phyloP scores from a whole-genome alignment of 2,329 filamentous ascomycete species.

The Hypoxylon sp. region DNA sequence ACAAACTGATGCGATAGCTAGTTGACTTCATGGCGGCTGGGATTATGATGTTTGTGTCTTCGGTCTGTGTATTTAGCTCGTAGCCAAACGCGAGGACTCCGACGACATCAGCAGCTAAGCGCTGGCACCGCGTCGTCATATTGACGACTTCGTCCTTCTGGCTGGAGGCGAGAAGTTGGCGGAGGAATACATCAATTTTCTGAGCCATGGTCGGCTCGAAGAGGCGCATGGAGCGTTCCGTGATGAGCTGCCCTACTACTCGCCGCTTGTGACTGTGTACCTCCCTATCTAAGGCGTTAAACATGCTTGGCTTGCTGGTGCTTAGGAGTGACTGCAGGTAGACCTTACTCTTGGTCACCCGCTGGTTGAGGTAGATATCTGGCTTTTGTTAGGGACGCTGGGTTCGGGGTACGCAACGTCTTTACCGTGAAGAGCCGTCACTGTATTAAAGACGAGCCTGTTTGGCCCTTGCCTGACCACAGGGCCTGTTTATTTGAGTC shows the following conservation, averaged over 20 bases:
- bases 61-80: conserved; percentile 31
- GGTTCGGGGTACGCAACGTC: neutral
- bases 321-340: conserved; percentile 8
- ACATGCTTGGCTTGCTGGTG: neutral
- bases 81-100: conserved; percentile 39
- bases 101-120: conserved; percentile 32
- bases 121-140: conserved; percentile 28
- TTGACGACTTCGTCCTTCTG: conserved; percentile 18
- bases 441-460: conserved; percentile 36
- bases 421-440: conserved; percentile 31
- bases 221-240: conserved; percentile 38
- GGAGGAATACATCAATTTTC: conserved; percentile 32
- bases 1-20: conserved; percentile 22
- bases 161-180: conserved; percentile 19
- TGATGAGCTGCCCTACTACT: conserved; percentile 33
- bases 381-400: conserved; percentile 3
- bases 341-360: conserved; percentile 20
- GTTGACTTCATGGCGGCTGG: conserved; percentile 25
- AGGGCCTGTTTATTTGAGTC: conserved; percentile 15
- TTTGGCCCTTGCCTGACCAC: conserved; percentile 31
- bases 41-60: conserved; percentile 31
- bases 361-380: conserved; percentile 34
- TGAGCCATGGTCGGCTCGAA: conserved; percentile 42
- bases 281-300: neutral
- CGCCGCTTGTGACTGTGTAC: conserved; percentile 10